Conservation (phyloP, 805 yeast genomes). For the Ogataea nakhonphanomensis region DNA sequence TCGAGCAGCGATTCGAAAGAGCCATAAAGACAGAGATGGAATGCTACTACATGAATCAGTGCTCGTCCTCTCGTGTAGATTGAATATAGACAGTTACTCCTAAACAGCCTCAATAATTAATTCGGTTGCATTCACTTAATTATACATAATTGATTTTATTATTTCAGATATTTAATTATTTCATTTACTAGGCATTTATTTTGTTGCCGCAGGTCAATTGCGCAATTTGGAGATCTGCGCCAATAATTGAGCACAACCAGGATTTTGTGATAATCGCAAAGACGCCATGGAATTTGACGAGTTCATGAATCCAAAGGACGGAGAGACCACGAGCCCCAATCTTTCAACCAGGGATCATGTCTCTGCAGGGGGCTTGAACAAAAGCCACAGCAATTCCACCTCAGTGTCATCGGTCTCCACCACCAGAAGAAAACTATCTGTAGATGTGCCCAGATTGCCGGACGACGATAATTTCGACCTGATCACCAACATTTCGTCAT, state of each 20-base stretch:
- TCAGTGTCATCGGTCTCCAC: constrained; percentile 5
- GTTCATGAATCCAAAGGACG: too few species aligned
- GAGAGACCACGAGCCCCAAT: not conserved
- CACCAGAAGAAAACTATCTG: constrained; percentile 16
- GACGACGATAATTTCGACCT: constrained; percentile 25
- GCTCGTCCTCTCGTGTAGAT: constrained; percentile 3
- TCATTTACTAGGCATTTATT: too few species aligned
- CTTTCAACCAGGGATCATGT: constrained; percentile 1
- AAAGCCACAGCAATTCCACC: constrained; percentile 1
- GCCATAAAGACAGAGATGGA: constrained; percentile 29
- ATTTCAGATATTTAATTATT: too few species aligned
- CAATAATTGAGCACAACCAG: too few species aligned
- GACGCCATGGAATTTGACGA: too few species aligned
- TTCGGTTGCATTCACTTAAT: too few species aligned
- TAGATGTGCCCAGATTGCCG: constrained; percentile 25
- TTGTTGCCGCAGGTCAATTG: too few species aligned
- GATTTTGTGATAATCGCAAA: too few species aligned
- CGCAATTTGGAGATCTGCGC: too few species aligned
- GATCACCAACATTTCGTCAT: constrained; percentile 20
- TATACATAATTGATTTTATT: too few species aligned
- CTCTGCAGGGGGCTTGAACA: not conserved
- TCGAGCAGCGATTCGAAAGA: constrained; percentile 29
- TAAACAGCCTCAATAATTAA: too few species aligned
- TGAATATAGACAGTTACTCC: not conserved
- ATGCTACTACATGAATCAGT: constrained; percentile 6